phyloP scores from a whole-genome alignment of 331 rosid genomes.

The Prunus yedoensis region DNA sequence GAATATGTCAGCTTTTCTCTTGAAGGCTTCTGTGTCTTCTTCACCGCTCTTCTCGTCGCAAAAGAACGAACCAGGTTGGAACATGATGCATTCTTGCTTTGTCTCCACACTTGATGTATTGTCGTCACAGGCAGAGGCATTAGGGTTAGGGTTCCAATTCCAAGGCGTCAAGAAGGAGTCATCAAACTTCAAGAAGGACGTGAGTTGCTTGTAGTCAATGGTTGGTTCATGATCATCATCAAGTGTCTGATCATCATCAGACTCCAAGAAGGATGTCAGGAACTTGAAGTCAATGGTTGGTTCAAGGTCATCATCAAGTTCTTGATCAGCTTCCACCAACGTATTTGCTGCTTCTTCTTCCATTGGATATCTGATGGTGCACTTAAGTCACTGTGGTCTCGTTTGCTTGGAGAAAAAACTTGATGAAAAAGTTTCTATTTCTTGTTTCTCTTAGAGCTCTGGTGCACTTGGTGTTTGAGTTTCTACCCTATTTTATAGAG shows the following conservation, averaged over 20 bases:
- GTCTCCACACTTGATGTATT: not conserved
- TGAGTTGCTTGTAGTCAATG: not conserved
- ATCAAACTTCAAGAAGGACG: conserved; percentile 22
- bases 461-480: not conserved
- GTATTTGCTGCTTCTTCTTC: too few species aligned
- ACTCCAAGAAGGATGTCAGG: too few species aligned
- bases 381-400: not conserved
- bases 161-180: conserved; percentile 14
- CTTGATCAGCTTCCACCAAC: too few species aligned
- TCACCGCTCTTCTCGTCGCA: not conserved
- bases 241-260: too few species aligned
- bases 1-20: too few species aligned
- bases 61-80: conserved; percentile 15
- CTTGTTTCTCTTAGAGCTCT: not conserved
- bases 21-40: too few species aligned
- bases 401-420: not conserved
- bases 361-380: too few species aligned
- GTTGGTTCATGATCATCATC: not conserved
- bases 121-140: not conserved
- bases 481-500: not conserved
- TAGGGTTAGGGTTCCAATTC: not conserved
- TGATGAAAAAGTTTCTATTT: not conserved
- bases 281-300: too few species aligned
- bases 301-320: too few species aligned
- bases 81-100: not conserved